Conservation (phyloP, 2,329 filamentous ascomycete genomes). For the Sarocladium oryzae region DNA sequence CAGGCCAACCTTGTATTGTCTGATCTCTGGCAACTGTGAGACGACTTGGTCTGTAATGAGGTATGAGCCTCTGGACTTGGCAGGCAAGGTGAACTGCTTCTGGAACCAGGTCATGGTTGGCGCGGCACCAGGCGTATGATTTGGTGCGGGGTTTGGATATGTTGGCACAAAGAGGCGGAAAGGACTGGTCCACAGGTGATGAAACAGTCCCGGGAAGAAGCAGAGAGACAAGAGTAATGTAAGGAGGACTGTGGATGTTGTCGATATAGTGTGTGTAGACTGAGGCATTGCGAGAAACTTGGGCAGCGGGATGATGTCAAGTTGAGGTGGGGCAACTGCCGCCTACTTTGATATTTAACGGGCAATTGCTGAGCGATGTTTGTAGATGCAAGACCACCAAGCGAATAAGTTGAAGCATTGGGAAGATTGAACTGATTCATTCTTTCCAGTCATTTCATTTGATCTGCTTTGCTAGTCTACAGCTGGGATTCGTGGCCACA, state of each 20-base stretch:
- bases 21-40: slow-evolving; percentile 69
- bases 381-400: background rate
- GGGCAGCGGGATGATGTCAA: slow-evolving; percentile 8
- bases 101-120: slow-evolving; percentile 69
- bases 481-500: no score
- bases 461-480: no score
- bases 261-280: slow-evolving; percentile 27
- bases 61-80: slow-evolving; percentile 76
- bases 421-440: background rate
- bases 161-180: slow-evolving; percentile 28
- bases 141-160: slow-evolving; percentile 24
- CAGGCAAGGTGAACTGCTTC: slow-evolving; percentile 74
- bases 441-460: background rate
- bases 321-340: slow-evolving; percentile 5
- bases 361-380: background rate
- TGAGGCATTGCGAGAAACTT: slow-evolving; percentile 27
- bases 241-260: slow-evolving; percentile 37
- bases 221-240: slow-evolving; percentile 41
- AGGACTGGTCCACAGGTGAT: slow-evolving; percentile 44
- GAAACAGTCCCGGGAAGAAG: slow-evolving; percentile 48
- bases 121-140: slow-evolving; percentile 16
- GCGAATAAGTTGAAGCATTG: background rate
- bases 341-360: background rate
- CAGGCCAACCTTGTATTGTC: slow-evolving; percentile 75
- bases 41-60: slow-evolving; percentile 76